These are phyloP conservation scores for Hippophae rhamnoides DNA, from an alignment of 306 rosid species.

Conservation along the genomic window DNA sequence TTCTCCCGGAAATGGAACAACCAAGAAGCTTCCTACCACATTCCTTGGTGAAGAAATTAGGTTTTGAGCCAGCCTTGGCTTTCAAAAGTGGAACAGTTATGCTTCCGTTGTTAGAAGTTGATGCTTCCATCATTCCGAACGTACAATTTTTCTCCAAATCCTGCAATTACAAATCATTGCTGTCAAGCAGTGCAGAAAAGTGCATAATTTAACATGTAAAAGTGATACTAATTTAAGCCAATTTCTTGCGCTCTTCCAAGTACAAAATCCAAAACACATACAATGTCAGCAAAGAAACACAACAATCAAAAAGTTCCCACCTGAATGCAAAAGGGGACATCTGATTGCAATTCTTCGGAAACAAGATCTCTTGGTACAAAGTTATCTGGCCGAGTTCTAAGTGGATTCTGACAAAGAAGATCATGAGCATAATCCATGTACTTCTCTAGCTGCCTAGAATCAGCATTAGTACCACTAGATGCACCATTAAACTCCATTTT, in stretches of 20 bases:
- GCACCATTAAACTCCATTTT: conserved; percentile 25
- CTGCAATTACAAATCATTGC: conserved; percentile 31
- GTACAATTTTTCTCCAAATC: conserved; percentile 33
- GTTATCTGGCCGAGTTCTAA: conserved; percentile 7
- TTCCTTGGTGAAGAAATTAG: conserved; percentile 23
- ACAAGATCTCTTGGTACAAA: conserved; percentile 24
- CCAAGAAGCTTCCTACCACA: conserved; percentile 25
- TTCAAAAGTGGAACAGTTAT: conserved; percentile 47
- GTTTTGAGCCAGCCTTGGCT: conserved; percentile 30
- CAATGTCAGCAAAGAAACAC: background rate
- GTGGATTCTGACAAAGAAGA: conserved; percentile 31
- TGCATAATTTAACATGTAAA: background rate
- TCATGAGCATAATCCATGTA: conserved; percentile 38
- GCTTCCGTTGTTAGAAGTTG: conserved; percentile 22
- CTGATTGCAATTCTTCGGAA: conserved; percentile 25
- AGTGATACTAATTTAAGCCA: background rate
- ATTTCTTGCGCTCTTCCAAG: background rate
- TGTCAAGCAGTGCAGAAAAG: too few species aligned
- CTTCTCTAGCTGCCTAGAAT: conserved; percentile 36
- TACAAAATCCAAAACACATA: background rate
- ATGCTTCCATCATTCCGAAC: conserved; percentile 23
- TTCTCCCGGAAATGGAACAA: conserved; percentile 22
- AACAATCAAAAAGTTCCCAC: conserved; percentile 30
- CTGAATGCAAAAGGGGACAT: conserved; percentile 33
- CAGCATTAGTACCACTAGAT: conserved; percentile 30